Evolutionary conservation across 1,139 yeast species (phyloP).

Genomic region (Suhomyces bokatorum): DNA sequence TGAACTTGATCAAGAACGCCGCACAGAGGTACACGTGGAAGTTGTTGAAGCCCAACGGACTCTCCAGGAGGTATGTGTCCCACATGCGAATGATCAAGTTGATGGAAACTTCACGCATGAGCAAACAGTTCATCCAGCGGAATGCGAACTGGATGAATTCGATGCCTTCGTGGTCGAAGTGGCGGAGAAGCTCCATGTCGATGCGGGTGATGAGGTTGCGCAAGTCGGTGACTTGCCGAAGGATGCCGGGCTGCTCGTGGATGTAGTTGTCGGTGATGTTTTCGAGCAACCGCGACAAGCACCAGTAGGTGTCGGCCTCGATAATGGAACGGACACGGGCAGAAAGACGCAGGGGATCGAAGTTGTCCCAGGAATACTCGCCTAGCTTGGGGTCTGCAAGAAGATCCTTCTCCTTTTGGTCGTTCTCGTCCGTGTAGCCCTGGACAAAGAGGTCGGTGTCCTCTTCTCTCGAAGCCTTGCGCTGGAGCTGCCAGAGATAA

Average conservation of each 20-base stretch:
- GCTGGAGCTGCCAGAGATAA: conserved; percentile 55
- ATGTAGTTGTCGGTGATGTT: conserved; percentile 96
- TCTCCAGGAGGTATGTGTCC: conserved; percentile 94
- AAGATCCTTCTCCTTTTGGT: conserved; percentile 30
- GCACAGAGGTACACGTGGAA: conserved; percentile 98
- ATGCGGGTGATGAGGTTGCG: conserved; percentile 77
- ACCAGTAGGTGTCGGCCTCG: conserved; percentile 98
- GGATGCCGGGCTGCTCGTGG: conserved; percentile 97
- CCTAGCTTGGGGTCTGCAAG: conserved; percentile 28
- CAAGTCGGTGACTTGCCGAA: conserved; percentile 83
- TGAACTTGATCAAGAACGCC: conserved; percentile 90
- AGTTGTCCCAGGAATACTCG: conserved; percentile 34
- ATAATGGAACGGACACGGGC: conserved; percentile 44
- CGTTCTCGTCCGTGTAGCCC: conserved; percentile 34
- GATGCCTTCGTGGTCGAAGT: conserved; percentile 75
- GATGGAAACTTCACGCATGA: conserved; percentile 89
- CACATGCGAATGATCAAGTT: conserved; percentile 87
- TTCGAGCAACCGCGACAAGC: conserved; percentile 83
- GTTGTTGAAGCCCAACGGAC: conserved; percentile 82
- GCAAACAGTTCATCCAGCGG: conserved; percentile 97
- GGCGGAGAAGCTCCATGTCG: conserved; percentile 69
- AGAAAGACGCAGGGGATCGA: conserved; percentile 67
- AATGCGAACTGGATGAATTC: conserved; percentile 94
- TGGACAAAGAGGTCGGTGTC: conserved; percentile 39
- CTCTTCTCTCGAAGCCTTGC: conserved; percentile 23